Evolutionary conservation across 192 early-diverging fungal species (phyloP).

Genomic region (Pilobolus umbonatus): DNA sequence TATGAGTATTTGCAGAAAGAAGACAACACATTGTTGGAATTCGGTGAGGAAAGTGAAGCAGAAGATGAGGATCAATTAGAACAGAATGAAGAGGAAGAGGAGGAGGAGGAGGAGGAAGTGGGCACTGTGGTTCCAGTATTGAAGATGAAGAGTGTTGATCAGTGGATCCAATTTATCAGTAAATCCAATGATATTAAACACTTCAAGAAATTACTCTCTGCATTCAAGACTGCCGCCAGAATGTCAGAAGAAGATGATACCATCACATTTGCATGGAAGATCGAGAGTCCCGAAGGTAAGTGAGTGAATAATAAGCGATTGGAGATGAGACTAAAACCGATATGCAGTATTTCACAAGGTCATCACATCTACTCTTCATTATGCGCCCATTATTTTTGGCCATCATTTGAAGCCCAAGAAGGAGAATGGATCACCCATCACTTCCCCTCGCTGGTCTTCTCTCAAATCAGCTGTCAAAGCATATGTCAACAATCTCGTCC

Average conservation of each 20-base stretch:
- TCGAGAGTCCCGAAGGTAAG: slow-evolving; percentile 51
- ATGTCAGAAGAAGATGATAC: slow-evolving; percentile 64
- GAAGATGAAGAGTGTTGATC: slow-evolving; percentile 67
- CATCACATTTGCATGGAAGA: slow-evolving; percentile 57
- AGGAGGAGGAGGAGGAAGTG: slow-evolving; percentile 12
- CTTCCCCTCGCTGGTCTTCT: slow-evolving; percentile 62
- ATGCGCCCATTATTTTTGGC: slow-evolving; percentile 62
- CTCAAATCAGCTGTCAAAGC: slow-evolving; percentile 79
- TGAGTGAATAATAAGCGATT: no score
- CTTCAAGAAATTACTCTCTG: slow-evolving; percentile 71
- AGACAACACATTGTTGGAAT: slow-evolving; percentile 76
- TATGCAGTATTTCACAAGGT: slow-evolving; percentile 78
- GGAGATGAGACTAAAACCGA: no score
- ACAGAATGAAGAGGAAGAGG: slow-evolving; percentile 11
- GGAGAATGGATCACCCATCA: slow-evolving; percentile 29
- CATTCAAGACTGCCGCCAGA: slow-evolving; percentile 77
- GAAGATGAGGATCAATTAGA: slow-evolving; percentile 28
- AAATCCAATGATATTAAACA: slow-evolving; percentile 62
- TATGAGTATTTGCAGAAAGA: slow-evolving; percentile 89
- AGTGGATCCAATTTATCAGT: slow-evolving; percentile 63
- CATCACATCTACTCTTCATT: slow-evolving; percentile 67
- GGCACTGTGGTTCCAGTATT: slow-evolving; percentile 38
- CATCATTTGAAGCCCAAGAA: slow-evolving; percentile 51
- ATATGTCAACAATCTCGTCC: slow-evolving; percentile 67
- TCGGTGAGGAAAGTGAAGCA: slow-evolving; percentile 54